Evolutionary conservation across 2,329 filamentous ascomycete species (phyloP).

Genomic region (Ascochyta koolunga): DNA sequence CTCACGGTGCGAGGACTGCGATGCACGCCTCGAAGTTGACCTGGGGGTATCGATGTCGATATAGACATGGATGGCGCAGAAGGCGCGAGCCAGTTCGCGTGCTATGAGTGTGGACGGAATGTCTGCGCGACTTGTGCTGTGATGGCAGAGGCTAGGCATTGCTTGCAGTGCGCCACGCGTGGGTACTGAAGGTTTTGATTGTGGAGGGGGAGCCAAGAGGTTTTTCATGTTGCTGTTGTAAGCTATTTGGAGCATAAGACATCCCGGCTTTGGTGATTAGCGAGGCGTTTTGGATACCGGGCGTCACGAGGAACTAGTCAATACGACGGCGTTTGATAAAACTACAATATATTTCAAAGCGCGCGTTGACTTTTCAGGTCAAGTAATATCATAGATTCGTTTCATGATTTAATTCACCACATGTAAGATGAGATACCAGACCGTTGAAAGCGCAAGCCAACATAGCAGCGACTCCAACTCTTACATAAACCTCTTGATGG

Average conservation of each 20-base stretch:
- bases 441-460: neutral
- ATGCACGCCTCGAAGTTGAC: constrained; percentile 21
- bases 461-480: neutral
- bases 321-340: neutral
- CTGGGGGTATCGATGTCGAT: constrained; percentile 30
- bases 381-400: neutral
- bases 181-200: neutral
- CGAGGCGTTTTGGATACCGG: constrained; percentile 11
- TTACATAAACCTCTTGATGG: constrained; percentile 12
- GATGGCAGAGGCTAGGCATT: constrained; percentile 45
- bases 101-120: constrained; percentile 46
- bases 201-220: too few relatives aligned
- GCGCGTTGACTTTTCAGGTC: too few relatives aligned
- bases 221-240: neutral
- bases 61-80: constrained; percentile 42
- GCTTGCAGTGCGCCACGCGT: constrained; percentile 49
- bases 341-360: too few relatives aligned
- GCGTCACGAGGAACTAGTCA: neutral
- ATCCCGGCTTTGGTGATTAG: constrained; percentile 9
- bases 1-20: constrained; percentile 54
- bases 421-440: neutral
- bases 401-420: neutral
- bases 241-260: constrained; percentile 2
- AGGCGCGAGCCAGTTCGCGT: constrained; percentile 42
- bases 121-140: constrained; percentile 54